A percentile compares a stretch with the other conserved stretches of the same genome.
Conservation (phyloP, 1,284 basidiomycete genomes). For the Phaffia rhodozyma region DNA sequence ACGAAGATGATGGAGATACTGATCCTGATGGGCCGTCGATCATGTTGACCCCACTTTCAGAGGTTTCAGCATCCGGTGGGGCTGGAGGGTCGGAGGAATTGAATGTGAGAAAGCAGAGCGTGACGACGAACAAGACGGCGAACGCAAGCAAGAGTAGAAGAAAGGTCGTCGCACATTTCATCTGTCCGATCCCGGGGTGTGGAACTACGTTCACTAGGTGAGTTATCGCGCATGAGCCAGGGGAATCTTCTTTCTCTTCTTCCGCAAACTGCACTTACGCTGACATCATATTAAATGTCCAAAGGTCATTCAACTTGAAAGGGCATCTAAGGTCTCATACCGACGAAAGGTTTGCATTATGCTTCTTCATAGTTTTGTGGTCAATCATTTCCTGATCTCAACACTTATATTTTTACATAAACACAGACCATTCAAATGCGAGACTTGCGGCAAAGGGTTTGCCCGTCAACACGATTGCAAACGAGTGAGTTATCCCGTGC, state of each 20-base stretch:
- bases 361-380: too few relatives aligned
- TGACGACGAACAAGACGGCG: conserved; percentile 18
- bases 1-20: conserved; percentile 1
- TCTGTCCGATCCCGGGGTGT: conserved; percentile 65
- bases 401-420: too few relatives aligned
- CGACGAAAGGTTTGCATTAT: conserved; percentile 47
- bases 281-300: conserved; percentile 11
- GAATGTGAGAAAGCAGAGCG: conserved; percentile 8
- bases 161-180: conserved; percentile 10
- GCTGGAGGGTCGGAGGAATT: neutral
- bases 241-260: conserved; percentile 3
- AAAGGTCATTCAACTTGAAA: conserved; percentile 41
- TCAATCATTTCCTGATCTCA: too few relatives aligned
- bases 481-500: conserved; percentile 39
- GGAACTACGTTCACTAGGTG: conserved; percentile 89
- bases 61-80: neutral
- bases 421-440: conserved; percentile 70
- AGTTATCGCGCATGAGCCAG: conserved; percentile 23
- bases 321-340: conserved; percentile 94
- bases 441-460: conserved; percentile 82
- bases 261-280: conserved; percentile 22
- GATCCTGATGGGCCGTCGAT: conserved; percentile 5
- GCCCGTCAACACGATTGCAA: conserved; percentile 95
- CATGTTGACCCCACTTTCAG: neutral
- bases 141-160: conserved; percentile 10